Base-by-base conservation (phyloP, 202 grass and related monocot species). In the Schoenoplectus triqueter region DNA sequence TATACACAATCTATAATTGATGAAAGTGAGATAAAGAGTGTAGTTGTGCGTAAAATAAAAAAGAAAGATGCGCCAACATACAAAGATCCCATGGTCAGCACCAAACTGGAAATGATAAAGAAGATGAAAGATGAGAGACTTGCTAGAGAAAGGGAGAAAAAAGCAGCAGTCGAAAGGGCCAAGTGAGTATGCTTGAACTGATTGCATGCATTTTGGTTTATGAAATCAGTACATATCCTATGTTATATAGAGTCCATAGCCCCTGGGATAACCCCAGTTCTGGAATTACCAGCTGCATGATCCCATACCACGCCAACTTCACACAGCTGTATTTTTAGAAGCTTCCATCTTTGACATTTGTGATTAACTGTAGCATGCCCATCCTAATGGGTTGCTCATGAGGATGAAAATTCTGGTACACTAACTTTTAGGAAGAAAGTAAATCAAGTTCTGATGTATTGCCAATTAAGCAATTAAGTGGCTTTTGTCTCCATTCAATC, bases 71-170 rank as follows among this genome's bases (percentile, higher is more conserved):
- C 73, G 64, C 69, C 78, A 82, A 88, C 88, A 69, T 98, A 95
- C 85, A 98, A 94, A 89, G 93, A 98, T 89, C 95, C 93, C 15
- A 88, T 93, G 88, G 85, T 86, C 63, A 91, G 84, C 83, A 83
- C 85, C 69, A 98, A 98, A 82, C 61, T 98, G 65, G 85, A 93
- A 84, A 93, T 98, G 90, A 90, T 98, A 95, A 92, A 88, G 59
- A 98, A 94, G 82, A 88, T 95, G 78, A 91, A 81, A 80, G 91
- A 89, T 73, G 84, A 93, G 86, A 90, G 95, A 86, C 81, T 86
- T 86, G 84, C 73, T 59, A 57, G 85, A 48, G 93, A 92, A 92
- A 81, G 80, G 80, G 89, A 93, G 85, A 94, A 87, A 86, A 87
- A 69, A 88, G 89, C 91, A 83, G 91, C 91, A 66, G 90, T 82